Percentiles rank a stretch among this genome's conserved stretches.
Conservation (phyloP, 306 rosid species). For the Comarum palustre region DNA sequence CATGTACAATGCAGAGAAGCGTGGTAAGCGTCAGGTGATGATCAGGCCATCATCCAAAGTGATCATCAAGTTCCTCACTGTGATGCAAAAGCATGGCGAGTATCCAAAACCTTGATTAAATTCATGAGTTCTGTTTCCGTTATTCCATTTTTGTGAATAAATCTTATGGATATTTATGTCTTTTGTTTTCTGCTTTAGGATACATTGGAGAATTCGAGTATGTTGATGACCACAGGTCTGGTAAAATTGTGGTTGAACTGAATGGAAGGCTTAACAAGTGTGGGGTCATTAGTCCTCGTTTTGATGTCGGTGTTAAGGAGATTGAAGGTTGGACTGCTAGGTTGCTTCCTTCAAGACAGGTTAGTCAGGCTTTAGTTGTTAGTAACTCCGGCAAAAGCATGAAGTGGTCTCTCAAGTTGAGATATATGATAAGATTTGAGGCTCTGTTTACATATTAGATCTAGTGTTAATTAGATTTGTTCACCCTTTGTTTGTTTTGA, state of each 20-base stretch:
- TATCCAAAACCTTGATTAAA: not conserved
- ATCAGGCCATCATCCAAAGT: constrained; percentile 47
- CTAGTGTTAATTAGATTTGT: not conserved
- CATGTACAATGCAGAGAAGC: constrained; percentile 49
- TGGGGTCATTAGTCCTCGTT: constrained; percentile 69
- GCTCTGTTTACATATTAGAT: not conserved
- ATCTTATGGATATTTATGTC: not conserved
- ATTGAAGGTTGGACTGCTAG: constrained; percentile 69
- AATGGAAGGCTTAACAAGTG: constrained; percentile 65
- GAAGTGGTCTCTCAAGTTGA: not conserved
- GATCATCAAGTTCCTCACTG: constrained; percentile 40
- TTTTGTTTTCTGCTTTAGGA: constrained; percentile 28
- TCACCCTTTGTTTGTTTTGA: not conserved
- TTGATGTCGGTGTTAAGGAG: constrained; percentile 61
- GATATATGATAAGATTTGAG: not conserved
- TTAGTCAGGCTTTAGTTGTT: constrained; percentile 16
- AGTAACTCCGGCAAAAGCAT: not conserved
- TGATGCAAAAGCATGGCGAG: constrained; percentile 57
- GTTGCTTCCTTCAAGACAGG: constrained; percentile 69
- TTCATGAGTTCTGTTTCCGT: not conserved
- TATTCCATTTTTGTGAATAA: not conserved
- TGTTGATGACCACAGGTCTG: constrained; percentile 63
- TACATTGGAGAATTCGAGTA: constrained; percentile 63
- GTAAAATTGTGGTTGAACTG: constrained; percentile 61
- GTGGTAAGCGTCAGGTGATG: constrained; percentile 47